phyloP scores from a whole-genome alignment of 1,139 yeast genomes.

The Eremothecium coryli region DNA sequence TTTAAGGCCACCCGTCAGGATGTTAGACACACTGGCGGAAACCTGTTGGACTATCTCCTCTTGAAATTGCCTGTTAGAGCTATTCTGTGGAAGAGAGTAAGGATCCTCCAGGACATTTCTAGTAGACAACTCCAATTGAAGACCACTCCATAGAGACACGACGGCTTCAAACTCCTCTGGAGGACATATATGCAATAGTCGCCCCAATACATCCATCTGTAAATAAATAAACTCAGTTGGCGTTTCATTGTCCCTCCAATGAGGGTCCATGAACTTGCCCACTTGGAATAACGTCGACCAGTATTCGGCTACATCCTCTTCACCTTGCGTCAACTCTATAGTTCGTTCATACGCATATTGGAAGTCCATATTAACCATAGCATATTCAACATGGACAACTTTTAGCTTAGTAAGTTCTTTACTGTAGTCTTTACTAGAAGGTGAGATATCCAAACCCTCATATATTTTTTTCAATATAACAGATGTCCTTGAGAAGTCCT shows the following conservation, averaged over 20 bases:
- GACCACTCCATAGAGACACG: conserved; percentile 37
- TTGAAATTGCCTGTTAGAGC: conserved; percentile 6
- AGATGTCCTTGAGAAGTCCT: conserved; percentile 39
- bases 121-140: conserved; percentile 31
- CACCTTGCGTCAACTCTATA: conserved; percentile 33
- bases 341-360: conserved; percentile 40
- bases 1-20: conserved; percentile 9
- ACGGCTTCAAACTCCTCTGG: conserved; percentile 34
- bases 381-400: conserved; percentile 48
- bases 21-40: conserved; percentile 11
- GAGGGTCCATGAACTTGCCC: conserved; percentile 37
- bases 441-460: conserved; percentile 27
- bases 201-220: conserved; percentile 44
- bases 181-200: conserved; percentile 38
- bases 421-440: conserved; percentile 10
- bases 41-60: conserved; percentile 9
- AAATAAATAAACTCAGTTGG: conserved; percentile 31
- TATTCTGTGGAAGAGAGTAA: conserved; percentile 15
- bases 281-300: conserved; percentile 62
- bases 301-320: conserved; percentile 15
- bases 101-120: conserved; percentile 24
- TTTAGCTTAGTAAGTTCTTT: conserved; percentile 31
- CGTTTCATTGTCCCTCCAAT: conserved; percentile 35
- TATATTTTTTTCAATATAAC: conserved; percentile 37
- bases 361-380: conserved; percentile 47